These are phyloP conservation scores for Ettlia oleoabundans DNA, from an alignment of 139 green algal species.

Conservation along the genomic window DNA sequence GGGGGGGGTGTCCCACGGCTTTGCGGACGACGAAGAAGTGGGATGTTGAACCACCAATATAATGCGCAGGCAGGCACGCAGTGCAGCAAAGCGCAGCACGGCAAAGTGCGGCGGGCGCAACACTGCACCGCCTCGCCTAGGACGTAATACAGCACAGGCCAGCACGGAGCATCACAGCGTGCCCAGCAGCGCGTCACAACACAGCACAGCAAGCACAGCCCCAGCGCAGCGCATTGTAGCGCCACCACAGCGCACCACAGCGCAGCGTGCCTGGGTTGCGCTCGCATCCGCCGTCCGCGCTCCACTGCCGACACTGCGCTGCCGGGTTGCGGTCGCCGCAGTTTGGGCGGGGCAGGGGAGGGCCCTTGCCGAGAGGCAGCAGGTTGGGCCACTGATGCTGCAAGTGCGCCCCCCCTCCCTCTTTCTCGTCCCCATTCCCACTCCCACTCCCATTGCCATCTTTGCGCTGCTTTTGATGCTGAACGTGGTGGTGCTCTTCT, in stretches of 20 bases:
- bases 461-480: not conserved
- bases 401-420: not conserved
- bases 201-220: not conserved
- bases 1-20: too few relatives aligned
- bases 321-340: not conserved
- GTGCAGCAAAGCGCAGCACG: too few relatives aligned
- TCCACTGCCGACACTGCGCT: constrained; percentile 5
- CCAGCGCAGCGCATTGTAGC: too few relatives aligned
- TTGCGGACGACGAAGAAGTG: too few relatives aligned
- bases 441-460: not conserved
- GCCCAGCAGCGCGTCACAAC: not conserved
- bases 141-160: too few relatives aligned
- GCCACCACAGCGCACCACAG: not conserved
- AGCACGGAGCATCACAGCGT: too few relatives aligned
- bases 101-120: too few relatives aligned
- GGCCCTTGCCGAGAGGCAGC: not conserved
- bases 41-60: too few relatives aligned
- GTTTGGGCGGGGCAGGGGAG: not conserved
- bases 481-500: too few relatives aligned
- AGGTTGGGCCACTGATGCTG: not conserved
- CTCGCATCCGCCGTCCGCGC: not conserved
- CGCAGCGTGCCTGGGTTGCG: not conserved
- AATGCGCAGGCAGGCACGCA: too few relatives aligned
- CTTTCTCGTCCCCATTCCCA: not conserved
- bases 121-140: too few relatives aligned